Evolutionary conservation across 345 rosid genomes (phyloP), one percentile per base, ranked within the genome.

Genomic region (Diplotaxis tenuifolia): DNA sequence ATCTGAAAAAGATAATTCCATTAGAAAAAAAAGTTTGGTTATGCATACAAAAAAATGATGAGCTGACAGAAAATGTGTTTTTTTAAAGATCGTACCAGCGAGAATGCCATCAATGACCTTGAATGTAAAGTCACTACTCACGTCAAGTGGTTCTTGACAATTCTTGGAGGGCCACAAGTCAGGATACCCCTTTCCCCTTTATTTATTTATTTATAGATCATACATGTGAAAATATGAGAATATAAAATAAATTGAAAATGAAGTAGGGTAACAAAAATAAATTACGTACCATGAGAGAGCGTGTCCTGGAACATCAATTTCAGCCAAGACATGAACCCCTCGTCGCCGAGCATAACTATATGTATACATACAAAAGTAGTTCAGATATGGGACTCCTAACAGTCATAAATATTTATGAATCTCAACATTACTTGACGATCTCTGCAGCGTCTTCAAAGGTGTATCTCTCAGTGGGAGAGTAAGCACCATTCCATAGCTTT

Each of bases 271-370:
- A 18, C 25, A 52, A 53, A 53, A 49, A 32, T 2, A 32, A 32
- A 11, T 6, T 6, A 16, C 15, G 18, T 62, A 89, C 92, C 96
- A 89, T 68, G 96, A 89, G 53, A 68, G 83, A 50, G 90, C 88
- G 72, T 89, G 96, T 61, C 96, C 96, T 2, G 96, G 96, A 71
- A 89, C 86, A 77, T 89, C 96, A 68, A 87, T 67, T 77, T 89
- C 96, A 61, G 92, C 92, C 79, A 89, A 68, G 18, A 89, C 87
- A 77, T 86, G 78, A 54, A 89, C 66, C 78, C 89, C 96, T 75
- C 81, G 79, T 66, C 76, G 79, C 40, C 61, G 66, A 57, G 96
- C 89, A 78, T 83, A 87, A 59, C 90, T 89, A 81, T 78, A 69
- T 14, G 49, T 42, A 5, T 42, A 42, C 14, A 12, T 32, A 14